A percentile compares a stretch with the other conserved stretches of the same genome.
Evolutionary conservation across 371 early-diverging fungal genomes (phyloP).

Genomic region (Rhizopus delemar): DNA sequence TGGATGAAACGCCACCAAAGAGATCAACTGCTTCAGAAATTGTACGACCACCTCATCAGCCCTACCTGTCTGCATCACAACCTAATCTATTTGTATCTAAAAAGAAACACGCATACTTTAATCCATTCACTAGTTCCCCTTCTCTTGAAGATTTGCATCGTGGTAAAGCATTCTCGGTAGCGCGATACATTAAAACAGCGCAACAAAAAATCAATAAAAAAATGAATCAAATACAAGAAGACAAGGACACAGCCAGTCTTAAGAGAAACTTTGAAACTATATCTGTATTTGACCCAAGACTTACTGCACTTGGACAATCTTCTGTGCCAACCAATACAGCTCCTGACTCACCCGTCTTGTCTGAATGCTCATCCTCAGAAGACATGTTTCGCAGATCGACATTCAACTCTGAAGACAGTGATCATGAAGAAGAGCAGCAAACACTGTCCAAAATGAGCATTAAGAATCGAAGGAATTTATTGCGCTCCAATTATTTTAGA

Average conservation of each 20-base stretch:
- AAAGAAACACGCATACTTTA: constrained; percentile 31
- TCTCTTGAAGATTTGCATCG: constrained; percentile 59
- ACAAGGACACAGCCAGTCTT: neutral
- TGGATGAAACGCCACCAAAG: neutral
- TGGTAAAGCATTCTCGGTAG: constrained; percentile 60
- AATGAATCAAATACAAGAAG: constrained; percentile 19
- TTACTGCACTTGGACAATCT: constrained; percentile 47
- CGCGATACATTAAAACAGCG: constrained; percentile 44
- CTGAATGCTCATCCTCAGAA: constrained; percentile 31
- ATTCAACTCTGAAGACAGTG: constrained; percentile 9
- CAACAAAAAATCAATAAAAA: constrained; percentile 47
- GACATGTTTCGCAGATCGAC: constrained; percentile 28
- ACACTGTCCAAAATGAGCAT: constrained; percentile 33
- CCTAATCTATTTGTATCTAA: constrained; percentile 40
- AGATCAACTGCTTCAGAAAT: constrained; percentile 1
- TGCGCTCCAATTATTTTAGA: constrained; percentile 69
- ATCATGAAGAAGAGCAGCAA: constrained; percentile 11
- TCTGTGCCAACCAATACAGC: constrained; percentile 49
- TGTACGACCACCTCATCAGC: constrained; percentile 4
- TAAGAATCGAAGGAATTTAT: constrained; percentile 31
- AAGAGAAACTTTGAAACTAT: constrained; percentile 9
- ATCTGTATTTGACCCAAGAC: constrained; percentile 46
- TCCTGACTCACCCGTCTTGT: constrained; percentile 37
- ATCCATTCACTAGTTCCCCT: constrained; percentile 46
- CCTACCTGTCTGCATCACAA: constrained; percentile 38